Evolutionary conservation across 2,329 filamentous ascomycete genomes (phyloP).

Genomic region (Alternaria postmessia): DNA sequence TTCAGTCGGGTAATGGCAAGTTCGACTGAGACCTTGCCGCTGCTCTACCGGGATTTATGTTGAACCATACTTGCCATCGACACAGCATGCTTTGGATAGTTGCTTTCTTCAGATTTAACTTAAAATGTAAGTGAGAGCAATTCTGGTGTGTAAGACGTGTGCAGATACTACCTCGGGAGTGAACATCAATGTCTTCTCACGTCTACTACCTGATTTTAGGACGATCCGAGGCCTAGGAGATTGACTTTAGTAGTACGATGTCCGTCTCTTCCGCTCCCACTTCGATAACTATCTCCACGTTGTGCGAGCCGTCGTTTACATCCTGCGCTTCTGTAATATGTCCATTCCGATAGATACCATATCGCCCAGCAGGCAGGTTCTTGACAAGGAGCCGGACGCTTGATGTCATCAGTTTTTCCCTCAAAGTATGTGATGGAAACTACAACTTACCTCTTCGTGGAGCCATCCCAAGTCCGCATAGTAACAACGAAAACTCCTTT

Average conservation of each 20-base stretch:
- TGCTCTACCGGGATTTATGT: neutral
- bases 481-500: constrained; percentile 18
- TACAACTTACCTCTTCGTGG: neutral
- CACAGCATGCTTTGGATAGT: neutral
- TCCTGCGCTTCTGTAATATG: neutral
- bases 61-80: neutral
- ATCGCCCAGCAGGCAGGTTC: neutral
- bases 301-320: neutral
- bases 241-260: neutral
- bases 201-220: neutral
- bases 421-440: neutral
- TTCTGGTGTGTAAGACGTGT: neutral
- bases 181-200: neutral
- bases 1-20: neutral
- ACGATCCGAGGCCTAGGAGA: neutral
- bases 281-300: neutral
- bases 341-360: neutral
- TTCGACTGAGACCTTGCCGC: neutral
- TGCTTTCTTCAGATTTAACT: neutral
- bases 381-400: neutral
- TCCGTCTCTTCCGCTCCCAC: neutral
- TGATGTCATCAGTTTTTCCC: neutral
- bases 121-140: neutral
- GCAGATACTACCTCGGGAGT: neutral
- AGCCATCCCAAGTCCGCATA: constrained; percentile 26